Conservation (phyloP, 257 asterid genomes). For the Rehmannia glutinosa region DNA sequence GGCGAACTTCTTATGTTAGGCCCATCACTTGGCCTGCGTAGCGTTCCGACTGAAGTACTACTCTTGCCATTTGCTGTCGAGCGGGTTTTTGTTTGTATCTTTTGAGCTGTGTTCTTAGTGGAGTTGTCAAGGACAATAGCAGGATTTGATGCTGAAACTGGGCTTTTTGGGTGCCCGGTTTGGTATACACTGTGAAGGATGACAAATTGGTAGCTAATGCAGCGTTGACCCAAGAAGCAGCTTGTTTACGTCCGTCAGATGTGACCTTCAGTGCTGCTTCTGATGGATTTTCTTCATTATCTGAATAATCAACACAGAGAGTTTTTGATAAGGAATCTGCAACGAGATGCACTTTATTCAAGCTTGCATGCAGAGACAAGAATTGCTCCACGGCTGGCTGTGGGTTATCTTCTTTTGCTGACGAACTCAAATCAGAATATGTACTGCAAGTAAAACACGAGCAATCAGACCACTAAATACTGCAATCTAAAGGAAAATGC, state of each 20-base stretch:
- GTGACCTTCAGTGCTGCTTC: slow-evolving; percentile 58
- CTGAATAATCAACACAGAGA: slow-evolving; percentile 35
- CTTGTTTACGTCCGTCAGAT: slow-evolving; percentile 66
- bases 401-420: slow-evolving; percentile 84
- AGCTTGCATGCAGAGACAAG: slow-evolving; percentile 57
- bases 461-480: slow-evolving; percentile 3
- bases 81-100: slow-evolving; percentile 44
- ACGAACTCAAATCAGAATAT: slow-evolving; percentile 74
- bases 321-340: slow-evolving; percentile 76
- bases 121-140: slow-evolving; percentile 67
- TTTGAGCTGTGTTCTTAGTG: slow-evolving; percentile 40
- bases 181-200: slow-evolving; percentile 59
- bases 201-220: slow-evolving; percentile 76
- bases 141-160: slow-evolving; percentile 28
- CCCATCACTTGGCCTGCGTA: slow-evolving; percentile 51
- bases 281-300: slow-evolving; percentile 53
- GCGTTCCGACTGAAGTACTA: slow-evolving; percentile 30
- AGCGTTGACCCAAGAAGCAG: slow-evolving; percentile 85
- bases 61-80: slow-evolving; percentile 43
- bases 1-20: slow-evolving; percentile 38
- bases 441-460: slow-evolving; percentile 49
- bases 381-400: slow-evolving; percentile 95
- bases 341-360: slow-evolving; percentile 61
- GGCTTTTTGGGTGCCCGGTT: slow-evolving; percentile 40
- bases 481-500: background rate